Conservation (phyloP, 352 stramenopile genomes). For the Pythium utonaiense region DNA sequence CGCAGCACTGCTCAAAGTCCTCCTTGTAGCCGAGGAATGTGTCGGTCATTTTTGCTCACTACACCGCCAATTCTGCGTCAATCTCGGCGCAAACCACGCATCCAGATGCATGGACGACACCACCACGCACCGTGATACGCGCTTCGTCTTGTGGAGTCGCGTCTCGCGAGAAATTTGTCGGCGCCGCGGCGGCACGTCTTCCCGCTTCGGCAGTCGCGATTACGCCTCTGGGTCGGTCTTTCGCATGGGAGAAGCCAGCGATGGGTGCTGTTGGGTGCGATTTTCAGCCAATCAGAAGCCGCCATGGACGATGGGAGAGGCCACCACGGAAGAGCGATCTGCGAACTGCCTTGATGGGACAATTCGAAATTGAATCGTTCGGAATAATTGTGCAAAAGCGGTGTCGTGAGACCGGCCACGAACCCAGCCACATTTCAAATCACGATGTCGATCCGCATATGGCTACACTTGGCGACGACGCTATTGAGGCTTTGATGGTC, state of each 20-base stretch:
- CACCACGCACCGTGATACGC: neutral
- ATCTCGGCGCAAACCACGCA: neutral
- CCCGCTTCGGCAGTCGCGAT: slow-evolving; percentile 4
- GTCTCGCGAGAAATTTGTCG: neutral
- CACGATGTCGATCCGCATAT: too few species aligned
- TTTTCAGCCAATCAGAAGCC: slow-evolving; percentile 10
- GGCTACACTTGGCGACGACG: too few species aligned
- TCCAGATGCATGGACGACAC: neutral
- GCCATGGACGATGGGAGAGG: slow-evolving; percentile 12
- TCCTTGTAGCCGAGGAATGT: slow-evolving; percentile 78
- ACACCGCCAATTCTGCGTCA: neutral
- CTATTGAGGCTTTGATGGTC: too few species aligned
- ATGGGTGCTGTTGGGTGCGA: neutral
- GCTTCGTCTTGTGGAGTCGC: neutral
- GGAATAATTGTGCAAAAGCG: neutral
- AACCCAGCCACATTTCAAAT: too few species aligned
- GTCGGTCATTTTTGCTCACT: slow-evolving; percentile 54
- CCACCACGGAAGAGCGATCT: neutral
- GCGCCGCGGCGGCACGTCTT: neutral
- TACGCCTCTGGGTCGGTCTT: slow-evolving; percentile 1
- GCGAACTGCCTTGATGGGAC: slow-evolving; percentile 15
- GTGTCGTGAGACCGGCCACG: too few species aligned
- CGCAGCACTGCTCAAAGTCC: slow-evolving; percentile 82
- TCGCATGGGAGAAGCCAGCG: neutral
- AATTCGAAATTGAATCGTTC: slow-evolving; percentile 19